Evolutionary conservation across 495 filamentous ascomycete genomes (phyloP).

Genomic region (Friedmanniomyces endolithicus): DNA sequence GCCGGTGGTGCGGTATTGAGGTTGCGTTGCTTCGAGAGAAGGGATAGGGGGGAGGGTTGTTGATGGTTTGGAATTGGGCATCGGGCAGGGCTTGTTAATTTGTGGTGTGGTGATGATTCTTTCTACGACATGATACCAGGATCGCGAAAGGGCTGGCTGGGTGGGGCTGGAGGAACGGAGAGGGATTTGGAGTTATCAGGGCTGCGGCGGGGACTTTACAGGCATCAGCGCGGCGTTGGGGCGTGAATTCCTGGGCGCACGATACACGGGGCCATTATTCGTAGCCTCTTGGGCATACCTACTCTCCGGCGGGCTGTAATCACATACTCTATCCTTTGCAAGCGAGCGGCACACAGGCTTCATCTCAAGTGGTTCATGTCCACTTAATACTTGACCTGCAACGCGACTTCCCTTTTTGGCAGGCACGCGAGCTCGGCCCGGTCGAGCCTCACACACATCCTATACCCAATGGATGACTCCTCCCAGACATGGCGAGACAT

Average conservation of each 20-base stretch:
- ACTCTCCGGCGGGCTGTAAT: too few species aligned
- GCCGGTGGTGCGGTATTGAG: slow-evolving; percentile 25
- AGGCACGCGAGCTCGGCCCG: not conserved
- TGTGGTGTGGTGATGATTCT: not conserved
- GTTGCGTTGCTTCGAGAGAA: too few species aligned
- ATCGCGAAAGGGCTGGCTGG: not conserved
- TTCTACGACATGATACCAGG: not conserved
- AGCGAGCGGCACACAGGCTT: too few species aligned
- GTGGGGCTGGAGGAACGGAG: not conserved
- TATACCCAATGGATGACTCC: too few species aligned
- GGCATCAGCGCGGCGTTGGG: too few species aligned
- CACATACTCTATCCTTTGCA: too few species aligned
- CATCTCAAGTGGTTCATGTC: not conserved
- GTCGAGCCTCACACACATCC: too few species aligned
- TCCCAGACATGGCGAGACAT: too few species aligned
- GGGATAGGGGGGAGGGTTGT: not conserved
- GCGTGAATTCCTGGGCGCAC: too few species aligned
- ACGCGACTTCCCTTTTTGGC: not conserved
- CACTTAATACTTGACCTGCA: not conserved
- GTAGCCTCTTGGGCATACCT: too few species aligned
- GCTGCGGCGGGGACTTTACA: not conserved
- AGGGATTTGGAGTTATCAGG: not conserved
- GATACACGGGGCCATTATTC: too few species aligned
- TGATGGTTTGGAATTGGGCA: not conserved
- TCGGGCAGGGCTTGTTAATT: not conserved